phyloP scores from a whole-genome alignment of 176 grass and related monocot species.

The Avena insularis region DNA sequence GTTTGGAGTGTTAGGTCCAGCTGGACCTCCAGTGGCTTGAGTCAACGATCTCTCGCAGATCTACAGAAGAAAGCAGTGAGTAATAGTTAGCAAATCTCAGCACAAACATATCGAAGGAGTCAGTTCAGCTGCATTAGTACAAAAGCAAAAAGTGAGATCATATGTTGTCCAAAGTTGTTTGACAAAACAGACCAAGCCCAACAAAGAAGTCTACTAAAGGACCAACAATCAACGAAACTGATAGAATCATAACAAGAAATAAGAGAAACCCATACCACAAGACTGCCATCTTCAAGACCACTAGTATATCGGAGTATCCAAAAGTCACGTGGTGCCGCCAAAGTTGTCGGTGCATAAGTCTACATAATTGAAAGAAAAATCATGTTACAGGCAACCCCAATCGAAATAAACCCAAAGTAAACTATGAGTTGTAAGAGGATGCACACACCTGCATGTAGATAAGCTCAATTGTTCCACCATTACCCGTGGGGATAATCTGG shows the following conservation, averaged over 20 bases:
- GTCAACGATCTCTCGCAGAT: conserved; percentile 99
- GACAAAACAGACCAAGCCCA: conserved; percentile 17
- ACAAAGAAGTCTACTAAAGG: not conserved
- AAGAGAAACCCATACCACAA: conserved; percentile 72
- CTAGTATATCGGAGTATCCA: conserved; percentile 96
- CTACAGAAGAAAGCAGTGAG: conserved; percentile 54
- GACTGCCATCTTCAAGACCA: conserved; percentile 98
- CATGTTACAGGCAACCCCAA: conserved; percentile 13
- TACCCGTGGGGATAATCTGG: conserved; percentile 91
- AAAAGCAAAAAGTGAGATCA: not conserved
- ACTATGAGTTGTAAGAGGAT: not conserved
- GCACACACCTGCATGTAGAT: conserved; percentile 96
- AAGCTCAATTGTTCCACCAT: conserved; percentile 94
- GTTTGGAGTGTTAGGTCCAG: conserved; percentile 78
- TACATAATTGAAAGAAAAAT: conserved; percentile 37
- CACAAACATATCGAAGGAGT: conserved; percentile 2
- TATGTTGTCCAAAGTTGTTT: not conserved
- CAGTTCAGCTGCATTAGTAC: not conserved
- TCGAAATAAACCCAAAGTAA: not conserved
- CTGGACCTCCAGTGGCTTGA: conserved; percentile 79
- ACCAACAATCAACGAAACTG: conserved; percentile 9
- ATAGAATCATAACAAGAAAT: conserved; percentile 24
- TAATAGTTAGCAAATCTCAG: conserved; percentile 37
- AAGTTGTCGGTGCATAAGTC: conserved; percentile 94
- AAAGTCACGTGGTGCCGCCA: conserved; percentile 87